Conservation (phyloP, 2,329 filamentous ascomycete species). For the Coleophoma cylindrospora region DNA sequence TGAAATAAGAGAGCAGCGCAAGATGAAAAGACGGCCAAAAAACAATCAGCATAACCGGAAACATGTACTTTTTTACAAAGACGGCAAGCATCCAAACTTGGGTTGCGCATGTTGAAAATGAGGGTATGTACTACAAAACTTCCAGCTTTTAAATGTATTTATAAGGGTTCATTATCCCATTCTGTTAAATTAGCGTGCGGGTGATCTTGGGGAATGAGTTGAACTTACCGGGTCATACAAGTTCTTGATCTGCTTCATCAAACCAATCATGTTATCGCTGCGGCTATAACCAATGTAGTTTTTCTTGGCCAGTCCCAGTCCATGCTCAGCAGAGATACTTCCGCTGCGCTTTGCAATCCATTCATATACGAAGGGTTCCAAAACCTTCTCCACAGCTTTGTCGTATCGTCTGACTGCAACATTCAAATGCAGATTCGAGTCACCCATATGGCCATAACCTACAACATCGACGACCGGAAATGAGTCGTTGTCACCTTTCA, state of each 20-base stretch:
- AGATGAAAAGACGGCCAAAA: too few relatives aligned
- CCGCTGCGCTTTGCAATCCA: slow-evolving; percentile 87
- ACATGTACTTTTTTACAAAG: too few relatives aligned
- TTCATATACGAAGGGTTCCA: slow-evolving; percentile 96
- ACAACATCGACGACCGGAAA: slow-evolving; percentile 84
- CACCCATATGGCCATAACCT: slow-evolving; percentile 97
- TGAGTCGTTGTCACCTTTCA: slow-evolving; percentile 71
- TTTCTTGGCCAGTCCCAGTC: slow-evolving; percentile 91
- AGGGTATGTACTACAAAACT: not conserved
- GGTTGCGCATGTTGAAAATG: not conserved
- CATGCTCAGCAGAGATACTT: slow-evolving; percentile 96
- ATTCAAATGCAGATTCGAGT: slow-evolving; percentile 93
- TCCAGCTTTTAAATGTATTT: slow-evolving; percentile 69
- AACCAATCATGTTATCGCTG: slow-evolving; percentile 74
- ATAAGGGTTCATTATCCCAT: slow-evolving; percentile 98
- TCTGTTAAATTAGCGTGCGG: slow-evolving; percentile 46
- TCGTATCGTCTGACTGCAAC: slow-evolving; percentile 79
- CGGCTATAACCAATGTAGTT: slow-evolving; percentile 91
- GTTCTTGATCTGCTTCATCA: slow-evolving; percentile 95
- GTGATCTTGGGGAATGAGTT: not conserved
- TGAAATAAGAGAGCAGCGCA: too few relatives aligned
- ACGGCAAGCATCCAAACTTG: not conserved
- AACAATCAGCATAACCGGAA: too few relatives aligned
- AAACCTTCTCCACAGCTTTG: slow-evolving; percentile 75
- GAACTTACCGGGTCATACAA: slow-evolving; percentile 85